These are phyloP conservation scores for Auricularia auricula-judae DNA, from an alignment of 768 basidiomycete species.

Conservation along the genomic window DNA sequence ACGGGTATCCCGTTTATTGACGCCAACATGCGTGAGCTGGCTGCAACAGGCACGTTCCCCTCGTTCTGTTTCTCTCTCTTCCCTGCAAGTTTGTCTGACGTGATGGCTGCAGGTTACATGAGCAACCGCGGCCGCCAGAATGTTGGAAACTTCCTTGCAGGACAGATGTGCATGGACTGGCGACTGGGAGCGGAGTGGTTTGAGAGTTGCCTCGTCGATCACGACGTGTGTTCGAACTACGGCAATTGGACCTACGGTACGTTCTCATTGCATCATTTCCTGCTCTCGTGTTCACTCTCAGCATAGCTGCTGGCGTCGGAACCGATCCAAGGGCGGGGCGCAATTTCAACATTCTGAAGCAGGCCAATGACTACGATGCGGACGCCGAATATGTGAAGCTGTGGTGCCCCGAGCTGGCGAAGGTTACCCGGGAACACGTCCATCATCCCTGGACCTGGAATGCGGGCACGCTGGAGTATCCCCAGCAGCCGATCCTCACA, in stretches of 20 bases:
- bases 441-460: not conserved
- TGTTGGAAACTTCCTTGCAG: conserved; percentile 30
- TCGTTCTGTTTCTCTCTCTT: not conserved
- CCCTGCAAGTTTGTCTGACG: not conserved
- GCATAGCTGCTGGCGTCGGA: not conserved
- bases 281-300: not conserved
- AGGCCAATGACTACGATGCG: not conserved
- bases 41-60: not conserved
- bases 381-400: not conserved
- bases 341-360: not conserved
- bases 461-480: not conserved
- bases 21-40: conserved; percentile 26
- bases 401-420: not conserved
- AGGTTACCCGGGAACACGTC: not conserved
- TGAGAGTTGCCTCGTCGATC: conserved; percentile 28
- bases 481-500: not conserved
- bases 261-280: not conserved
- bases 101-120: conserved; percentile 24
- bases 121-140: conserved; percentile 34
- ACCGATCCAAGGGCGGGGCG: not conserved
- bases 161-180: conserved; percentile 32
- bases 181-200: conserved; percentile 34
- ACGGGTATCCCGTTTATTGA: conserved; percentile 32
- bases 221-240: conserved; percentile 16
- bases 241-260: conserved; percentile 7